Evolutionary conservation across 306 rosid genomes (phyloP), one percentile per base, ranked within the genome.

Genomic region (Notholithocarpus densiflorus): DNA sequence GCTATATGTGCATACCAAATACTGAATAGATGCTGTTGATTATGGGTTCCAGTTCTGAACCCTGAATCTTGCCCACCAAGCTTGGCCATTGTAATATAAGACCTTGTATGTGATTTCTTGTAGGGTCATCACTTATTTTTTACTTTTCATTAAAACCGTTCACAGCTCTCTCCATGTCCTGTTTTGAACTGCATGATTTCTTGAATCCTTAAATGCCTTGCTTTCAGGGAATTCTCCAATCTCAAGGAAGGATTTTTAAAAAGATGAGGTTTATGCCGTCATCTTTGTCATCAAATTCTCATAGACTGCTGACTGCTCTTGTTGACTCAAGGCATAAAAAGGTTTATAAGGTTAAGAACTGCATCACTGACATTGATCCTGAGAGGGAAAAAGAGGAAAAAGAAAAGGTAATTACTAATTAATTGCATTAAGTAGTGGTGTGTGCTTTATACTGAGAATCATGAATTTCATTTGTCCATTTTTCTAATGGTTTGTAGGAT

Each of bases 381-480:
- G 99, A 96, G 90, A 90, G 97, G 77, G 99, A 93, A 83, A 96
- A 93, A 74, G 98, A 96, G 89, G 99, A 96, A 86, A 96, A 96
- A 71, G 98, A 96, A 83, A 96, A 88, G 99, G 98, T 88, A 88
- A 66, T 77, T 71, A 79, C 29, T 81, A 76, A 40, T 77, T 71
- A 79, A 43, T 81, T 78, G 60, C 76, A 32, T 71, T 64, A 68
- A 65, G 24, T 71, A 72, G 20, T 69, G 45, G 48, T 29, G 5
- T 80, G 60, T 71, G 66, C 77, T 56, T 32, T 54, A 20, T 84
- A 74, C 51, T 27, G 24, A 12, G 24, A 21, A 34, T 80, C 69
- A 17, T 31, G 76, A 69, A 59, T 75, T 71, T 77, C n/a, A 26
- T 66, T 53, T 65, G 74, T 81, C 74, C 61, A 68, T 51, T 60